Base-by-base conservation (phyloP, 225 moss, liverwort and hornwort species). In the Pleurozium schreberi region DNA sequence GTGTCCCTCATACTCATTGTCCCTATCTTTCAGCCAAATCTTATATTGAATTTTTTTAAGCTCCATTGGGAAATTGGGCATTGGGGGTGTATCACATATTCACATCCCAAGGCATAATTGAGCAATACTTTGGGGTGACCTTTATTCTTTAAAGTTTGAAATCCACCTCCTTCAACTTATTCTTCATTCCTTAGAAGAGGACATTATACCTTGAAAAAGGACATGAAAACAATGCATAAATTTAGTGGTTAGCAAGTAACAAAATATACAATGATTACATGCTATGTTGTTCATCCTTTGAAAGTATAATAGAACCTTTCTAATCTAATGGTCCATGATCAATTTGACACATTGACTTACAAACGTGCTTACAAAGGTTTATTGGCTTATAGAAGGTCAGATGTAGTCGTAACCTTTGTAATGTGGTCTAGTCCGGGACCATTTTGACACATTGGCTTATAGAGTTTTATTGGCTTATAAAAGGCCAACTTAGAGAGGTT, bases 201-300 rank as follows among this genome's bases (percentile, higher is more conserved):
- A 17, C 31, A 18, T 33, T 75, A 20, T 33, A 20, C 50, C 0
- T 76, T 22, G 2, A 0, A 76, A 0, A 76, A 9, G 9, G 49
- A 0, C 19, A 52, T 53, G 2, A 36, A 36, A 3, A 9, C 14
- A 76, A 52, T 36, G 5, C 1, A 0, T 36, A 5, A 8, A 53
- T 52, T 52, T 52, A 17, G 6, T 31, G 11, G 7, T 31, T 31
- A 2, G 18, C 0, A 43, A 0, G 2, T 43, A 27, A 47, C 2
- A 47, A n/a, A 73, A 18, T 18, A 18, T 16, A 30, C 18, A 30
- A 47, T 45, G 18, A 47, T 18, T 47, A 11, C 18, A 74, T 11
- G 1, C 6, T 30, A 47, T 30, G 3, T 2, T 0, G 0, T 1
- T 30, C 18, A 47, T 11, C 6, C 1, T 11, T 43, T 47, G 6